Evolutionary conservation across 2,329 filamentous ascomycete genomes (phyloP).

Genomic region (Lithohypha guttulata): DNA sequence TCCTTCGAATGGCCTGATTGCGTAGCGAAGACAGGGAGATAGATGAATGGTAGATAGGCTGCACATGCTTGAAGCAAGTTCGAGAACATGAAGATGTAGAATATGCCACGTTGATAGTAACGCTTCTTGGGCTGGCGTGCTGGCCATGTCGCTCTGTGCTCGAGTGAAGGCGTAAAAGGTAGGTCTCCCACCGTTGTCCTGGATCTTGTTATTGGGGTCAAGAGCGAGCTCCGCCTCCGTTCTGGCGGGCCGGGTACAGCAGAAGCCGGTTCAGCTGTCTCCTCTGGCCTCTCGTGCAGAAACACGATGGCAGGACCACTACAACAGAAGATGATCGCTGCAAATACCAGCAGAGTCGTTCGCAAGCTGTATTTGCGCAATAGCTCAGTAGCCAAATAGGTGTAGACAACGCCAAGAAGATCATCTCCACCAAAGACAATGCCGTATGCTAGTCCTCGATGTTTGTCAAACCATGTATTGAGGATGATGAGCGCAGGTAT

Average conservation of each 20-base stretch:
- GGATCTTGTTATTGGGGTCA: too few species aligned
- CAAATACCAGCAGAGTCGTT: constrained; percentile 10
- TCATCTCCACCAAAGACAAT: constrained; percentile 28
- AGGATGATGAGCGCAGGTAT: constrained; percentile 39
- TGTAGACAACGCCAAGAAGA: constrained; percentile 11
- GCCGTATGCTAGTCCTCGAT: constrained; percentile 43
- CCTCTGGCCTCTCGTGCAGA: constrained; percentile 3
- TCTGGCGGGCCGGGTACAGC: too few species aligned
- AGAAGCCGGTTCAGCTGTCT: neutral
- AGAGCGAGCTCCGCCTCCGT: too few species aligned
- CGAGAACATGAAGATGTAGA: constrained; percentile 29
- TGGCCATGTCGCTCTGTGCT: neutral
- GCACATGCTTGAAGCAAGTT: constrained; percentile 28
- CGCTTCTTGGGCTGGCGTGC: neutral
- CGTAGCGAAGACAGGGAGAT: constrained; percentile 25
- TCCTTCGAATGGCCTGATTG: constrained; percentile 12
- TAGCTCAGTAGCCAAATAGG: constrained; percentile 7
- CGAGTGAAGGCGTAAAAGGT: neutral
- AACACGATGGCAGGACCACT: constrained; percentile 10
- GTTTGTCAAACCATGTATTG: constrained; percentile 45
- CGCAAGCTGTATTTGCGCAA: constrained; percentile 5
- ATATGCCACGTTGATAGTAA: constrained; percentile 8
- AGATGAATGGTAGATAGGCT: constrained; percentile 28
- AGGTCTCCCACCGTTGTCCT: too few species aligned
- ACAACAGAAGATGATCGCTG: constrained; percentile 9